A percentile compares a stretch with the other conserved stretches of the same genome.
phyloP scores from a whole-genome alignment of 495 filamentous ascomycete genomes.

The Cercophora scortea region DNA sequence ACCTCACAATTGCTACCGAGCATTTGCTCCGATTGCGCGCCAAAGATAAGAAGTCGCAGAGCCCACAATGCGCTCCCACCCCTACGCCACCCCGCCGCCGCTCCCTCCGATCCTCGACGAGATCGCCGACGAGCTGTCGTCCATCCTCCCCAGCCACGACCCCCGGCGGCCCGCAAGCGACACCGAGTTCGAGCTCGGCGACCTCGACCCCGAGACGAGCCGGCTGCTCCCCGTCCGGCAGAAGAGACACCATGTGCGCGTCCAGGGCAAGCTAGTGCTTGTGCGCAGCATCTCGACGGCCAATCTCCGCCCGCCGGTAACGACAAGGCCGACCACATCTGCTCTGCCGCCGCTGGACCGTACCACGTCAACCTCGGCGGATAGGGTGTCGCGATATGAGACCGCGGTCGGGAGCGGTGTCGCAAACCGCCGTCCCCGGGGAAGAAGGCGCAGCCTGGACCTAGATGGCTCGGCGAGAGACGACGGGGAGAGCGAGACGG shows the following conservation, averaged over 20 bases:
- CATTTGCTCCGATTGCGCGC: no score
- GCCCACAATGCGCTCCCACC: constrained; percentile 26
- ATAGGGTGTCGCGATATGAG: constrained; percentile 3
- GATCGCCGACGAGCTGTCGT: constrained; percentile 38
- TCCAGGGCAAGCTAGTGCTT: constrained; percentile 27
- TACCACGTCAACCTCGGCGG: not conserved
- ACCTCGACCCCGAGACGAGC: constrained; percentile 37
- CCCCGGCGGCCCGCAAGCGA: constrained; percentile 9
- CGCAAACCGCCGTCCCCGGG: constrained; percentile 1
- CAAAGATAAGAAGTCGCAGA: not conserved
- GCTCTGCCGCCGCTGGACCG: not conserved
- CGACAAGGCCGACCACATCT: not conserved
- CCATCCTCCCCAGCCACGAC: constrained; percentile 43
- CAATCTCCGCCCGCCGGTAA: constrained; percentile 6
- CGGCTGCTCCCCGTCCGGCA: constrained; percentile 22
- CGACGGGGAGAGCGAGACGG: constrained; percentile 1
- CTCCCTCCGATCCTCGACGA: constrained; percentile 33
- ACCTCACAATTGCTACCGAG: no score
- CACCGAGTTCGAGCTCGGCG: constrained; percentile 27
- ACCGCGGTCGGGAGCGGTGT: constrained; percentile 7
- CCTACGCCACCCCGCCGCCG: constrained; percentile 25
- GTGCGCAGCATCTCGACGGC: constrained; percentile 25
- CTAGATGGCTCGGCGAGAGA: constrained; percentile 4
- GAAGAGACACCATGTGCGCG: constrained; percentile 22
- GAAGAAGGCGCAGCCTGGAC: constrained; percentile 10